Evolutionary conservation across 306 rosid genomes (phyloP), one percentile per base, ranked within the genome.

Genomic region (Malus asiatica): DNA sequence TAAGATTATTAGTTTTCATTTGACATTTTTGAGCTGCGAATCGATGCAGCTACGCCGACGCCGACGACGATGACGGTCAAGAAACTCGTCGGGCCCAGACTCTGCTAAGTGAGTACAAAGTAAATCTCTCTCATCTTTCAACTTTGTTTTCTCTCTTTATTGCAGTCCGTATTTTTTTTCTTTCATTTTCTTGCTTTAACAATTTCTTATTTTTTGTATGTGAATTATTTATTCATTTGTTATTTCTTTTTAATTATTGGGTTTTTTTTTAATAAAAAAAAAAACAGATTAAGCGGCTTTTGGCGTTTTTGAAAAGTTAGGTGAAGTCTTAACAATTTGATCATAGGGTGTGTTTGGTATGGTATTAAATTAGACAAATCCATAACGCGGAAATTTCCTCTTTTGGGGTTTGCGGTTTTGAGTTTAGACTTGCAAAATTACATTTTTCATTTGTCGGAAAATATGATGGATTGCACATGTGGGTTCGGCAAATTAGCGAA

Each of bases 41-140:
- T 32, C 40, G 79, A 65, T 77, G 71, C 95, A 95, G 97, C 2
- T 83, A 89, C 82, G 74, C 15, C 12, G 63, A 14, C 1, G 55
- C 13, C 23, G 87, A 78, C 29, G 90, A 78, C 64, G 85, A 77
- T 4, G 77, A 62, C 18, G 84, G 74, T 3, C 78, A 55, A 30
- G 77, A 78, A 77, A 76, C 68, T n/a, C 61, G 66, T 1, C 76
- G 78, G 59, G 86, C 83, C 53, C 79, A 70, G 80, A 59, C 77
- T 75, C 84, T 84, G 30, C 45, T 82, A 0, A 93, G 91, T 53
- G 85, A 73, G 57, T 64, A 80, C 79, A 82, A 66, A 53, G 97
- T 92, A 78, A 71, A 71, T 84, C 12, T 22, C 19, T 15, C 20
- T 48, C 55, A 2, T 18, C 8, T 48, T 48, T 48, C 20, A 48